A percentile compares a stretch with the other conserved stretches of the same genome.
Conservation (phyloP, 1,284 basidiomycete genomes). For the Polyporus tsugae region DNA sequence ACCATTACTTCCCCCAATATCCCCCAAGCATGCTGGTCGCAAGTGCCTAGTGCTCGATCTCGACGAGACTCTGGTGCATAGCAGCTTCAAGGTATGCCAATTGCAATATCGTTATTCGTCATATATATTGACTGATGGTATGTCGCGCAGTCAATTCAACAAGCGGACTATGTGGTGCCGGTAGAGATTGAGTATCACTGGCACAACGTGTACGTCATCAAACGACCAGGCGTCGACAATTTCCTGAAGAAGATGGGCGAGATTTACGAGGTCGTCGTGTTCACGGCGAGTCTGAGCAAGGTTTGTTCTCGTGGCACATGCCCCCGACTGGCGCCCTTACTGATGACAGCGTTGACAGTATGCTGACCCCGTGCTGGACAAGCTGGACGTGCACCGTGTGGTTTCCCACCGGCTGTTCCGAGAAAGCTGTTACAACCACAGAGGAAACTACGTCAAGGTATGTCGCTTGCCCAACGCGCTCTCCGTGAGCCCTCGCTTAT, state of each 20-base stretch:
- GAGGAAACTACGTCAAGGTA: slow-evolving; percentile 99
- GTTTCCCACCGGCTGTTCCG: slow-evolving; percentile 97
- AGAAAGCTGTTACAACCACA: slow-evolving; percentile 99
- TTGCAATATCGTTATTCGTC: not conserved
- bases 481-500: slow-evolving; percentile 17
- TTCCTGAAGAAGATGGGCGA: slow-evolving; percentile 98
- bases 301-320: slow-evolving; percentile 48
- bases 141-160: slow-evolving; percentile 81
- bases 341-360: slow-evolving; percentile 62
- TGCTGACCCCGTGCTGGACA: slow-evolving; percentile 97
- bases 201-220: slow-evolving; percentile 99
- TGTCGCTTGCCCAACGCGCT: slow-evolving; percentile 45
- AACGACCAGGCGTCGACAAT: slow-evolving; percentile 96
- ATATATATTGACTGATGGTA: slow-evolving; percentile 15
- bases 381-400: slow-evolving; percentile 91
- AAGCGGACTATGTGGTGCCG: slow-evolving; percentile 97
- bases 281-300: slow-evolving; percentile 97
- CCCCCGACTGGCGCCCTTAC: not conserved
- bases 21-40: slow-evolving; percentile 77
- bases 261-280: slow-evolving; percentile 97
- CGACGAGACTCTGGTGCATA: slow-evolving; percentile 96
- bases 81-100: slow-evolving; percentile 83
- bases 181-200: slow-evolving; percentile 98
- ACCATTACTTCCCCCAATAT: slow-evolving; percentile 88
- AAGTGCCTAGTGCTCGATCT: slow-evolving; percentile 96